Evolutionary conservation across 2,329 filamentous ascomycete genomes (phyloP), one percentile per base, ranked within the genome.

Genomic region (Curvularia sp.): DNA sequence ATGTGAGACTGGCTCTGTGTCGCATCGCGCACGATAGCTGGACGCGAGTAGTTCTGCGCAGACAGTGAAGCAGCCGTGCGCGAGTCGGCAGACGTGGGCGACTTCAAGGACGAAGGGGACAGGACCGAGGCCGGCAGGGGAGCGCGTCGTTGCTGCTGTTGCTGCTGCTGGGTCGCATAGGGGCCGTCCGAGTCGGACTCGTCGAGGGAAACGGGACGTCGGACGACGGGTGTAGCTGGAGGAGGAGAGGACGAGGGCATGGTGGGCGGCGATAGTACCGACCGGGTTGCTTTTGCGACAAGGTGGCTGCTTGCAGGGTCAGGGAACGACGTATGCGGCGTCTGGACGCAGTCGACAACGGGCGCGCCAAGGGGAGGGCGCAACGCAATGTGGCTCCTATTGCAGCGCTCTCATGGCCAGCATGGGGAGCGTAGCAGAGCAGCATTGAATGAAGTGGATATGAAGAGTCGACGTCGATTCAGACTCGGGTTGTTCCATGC

Each of bases 101-200:
- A 58, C 49, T 60, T 65, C 53, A 64, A 45, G 55, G 46, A 66
- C 51, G 59, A 70, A 66, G 57, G 67, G 49, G 65, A 57, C 19
- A 57, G 46, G 42, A 39, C 32, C 6, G 54, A 71, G 27, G 68
- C 69, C 53, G 73, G 65, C 67, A 77, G 74, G 57, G 78, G 79
- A 57, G 79, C 78, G 60, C 75, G 74, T 39, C 70, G 55, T 21
- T 42, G 52, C 25, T 28, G 52, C n/a, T 48, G 45, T 12, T 49
- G 71, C 25, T 67, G 67, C 51, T 76, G 73, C 55, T 77, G 72
- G 42, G 76, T 78, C 43, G 70, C 69, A 51, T 79, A 77, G 42
- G 73, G 75, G 47, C 74, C 76, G 63, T 82, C 80, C 49, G 74
- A 77, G 54, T 76, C 74, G 49, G 72, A 74, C 45, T 72, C 69